Evolutionary conservation across 306 rosid genomes (phyloP), one percentile per base, ranked within the genome.

Genomic region (Corylus heterophylla): DNA sequence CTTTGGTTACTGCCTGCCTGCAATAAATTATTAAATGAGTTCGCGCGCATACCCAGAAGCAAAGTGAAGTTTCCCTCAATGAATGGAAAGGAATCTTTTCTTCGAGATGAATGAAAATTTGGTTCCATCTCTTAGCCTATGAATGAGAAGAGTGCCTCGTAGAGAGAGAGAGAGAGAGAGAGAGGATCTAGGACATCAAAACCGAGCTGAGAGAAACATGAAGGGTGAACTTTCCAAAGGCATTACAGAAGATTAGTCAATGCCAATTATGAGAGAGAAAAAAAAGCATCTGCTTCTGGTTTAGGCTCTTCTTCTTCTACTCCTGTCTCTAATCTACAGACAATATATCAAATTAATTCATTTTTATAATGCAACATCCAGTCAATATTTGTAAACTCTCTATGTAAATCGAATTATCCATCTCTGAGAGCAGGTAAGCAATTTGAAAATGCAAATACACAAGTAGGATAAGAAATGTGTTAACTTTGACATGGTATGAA

Each of bases 61-160:
- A 42, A 82, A 79, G 45, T 67, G 82, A 89, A 87, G 86, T 73
- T 82, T 86, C 86, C 76, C 67, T 74, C 58, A 81, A 75, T 66
- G 61, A 81, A 61, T 12, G 67, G 50, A 74, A 75, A 74, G 47
- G 86, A 88, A 87, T 88, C 92, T 74, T 80, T 50, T 35, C 48
- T 18, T 83, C 66, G 84, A 86, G 84, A 75, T 85, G 49, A 75
- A 47, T 59, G 85, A 81, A 67, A 67, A 39, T 37, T 37, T 67
- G 72, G 72, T 39, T 44, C 72, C 72, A 67, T 67, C 11, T 63
- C 51, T 67, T 67, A 67, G 14, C 50, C 49, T 12, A 67, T 42
- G 72, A 67, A 67, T 12, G 51, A 42, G 72, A 29, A 42, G 72
- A 64, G 22, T 31, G 20, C 9, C 47, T 64, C 45, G 64, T 3